A percentile compares a stretch with the other conserved stretches of the same genome.
phyloP scores from a whole-genome alignment of 2,329 filamentous ascomycete species.

The Xylaria sp. region DNA sequence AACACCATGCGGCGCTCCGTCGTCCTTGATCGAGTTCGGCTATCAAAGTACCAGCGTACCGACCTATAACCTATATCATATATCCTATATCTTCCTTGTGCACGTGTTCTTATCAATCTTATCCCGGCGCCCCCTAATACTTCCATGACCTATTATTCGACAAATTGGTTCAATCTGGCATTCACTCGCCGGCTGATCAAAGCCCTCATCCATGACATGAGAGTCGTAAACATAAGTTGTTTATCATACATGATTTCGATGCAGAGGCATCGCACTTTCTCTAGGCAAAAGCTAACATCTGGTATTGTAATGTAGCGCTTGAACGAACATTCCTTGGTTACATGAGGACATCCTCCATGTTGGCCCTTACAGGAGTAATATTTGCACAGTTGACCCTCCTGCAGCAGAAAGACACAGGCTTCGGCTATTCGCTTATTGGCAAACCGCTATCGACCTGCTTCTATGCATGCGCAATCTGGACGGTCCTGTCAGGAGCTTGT shows the following conservation, averaged over 20 bases:
- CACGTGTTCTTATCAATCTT: slow-evolving; percentile 30
- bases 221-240: not conserved
- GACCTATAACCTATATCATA: too few species aligned
- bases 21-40: slow-evolving; percentile 18
- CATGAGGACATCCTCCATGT: slow-evolving; percentile 61
- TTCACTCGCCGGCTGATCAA: not conserved
- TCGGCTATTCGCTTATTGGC: slow-evolving; percentile 12
- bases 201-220: not conserved
- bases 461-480: slow-evolving; percentile 13
- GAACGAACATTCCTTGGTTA: slow-evolving; percentile 77
- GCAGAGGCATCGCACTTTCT: slow-evolving; percentile 6
- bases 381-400: slow-evolving; percentile 10
- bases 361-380: slow-evolving; percentile 8
- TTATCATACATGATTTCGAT: slow-evolving; percentile 16
- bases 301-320: slow-evolving; percentile 54
- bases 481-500: slow-evolving; percentile 4
- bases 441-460: slow-evolving; percentile 6
- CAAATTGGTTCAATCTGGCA: slow-evolving; percentile 17
- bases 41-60: slow-evolving; percentile 9
- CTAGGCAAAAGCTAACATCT: slow-evolving; percentile 16
- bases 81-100: slow-evolving; percentile 11
- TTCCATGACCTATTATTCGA: slow-evolving; percentile 6
- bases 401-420: slow-evolving; percentile 10
- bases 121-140: slow-evolving; percentile 24
- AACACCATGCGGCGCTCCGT: slow-evolving; percentile 21